phyloP scores from a whole-genome alignment of 2,329 filamentous ascomycete genomes.

The Pleomassaria siparia region DNA sequence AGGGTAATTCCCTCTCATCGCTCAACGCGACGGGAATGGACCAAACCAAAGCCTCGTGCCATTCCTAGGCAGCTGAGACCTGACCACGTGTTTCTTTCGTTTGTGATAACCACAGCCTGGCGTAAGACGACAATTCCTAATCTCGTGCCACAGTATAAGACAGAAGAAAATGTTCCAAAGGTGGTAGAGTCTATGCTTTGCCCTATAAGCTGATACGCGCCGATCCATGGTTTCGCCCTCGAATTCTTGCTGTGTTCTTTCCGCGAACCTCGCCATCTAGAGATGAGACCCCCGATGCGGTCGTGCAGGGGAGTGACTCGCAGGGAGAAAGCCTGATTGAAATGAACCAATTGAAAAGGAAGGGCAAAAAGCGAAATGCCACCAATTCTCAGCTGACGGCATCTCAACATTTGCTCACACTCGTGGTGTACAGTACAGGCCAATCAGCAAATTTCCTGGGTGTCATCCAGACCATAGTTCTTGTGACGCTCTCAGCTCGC shows the following conservation, averaged over 20 bases:
- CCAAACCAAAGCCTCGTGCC: neutral
- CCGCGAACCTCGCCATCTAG: no score
- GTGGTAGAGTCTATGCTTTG: neutral
- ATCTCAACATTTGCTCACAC: neutral
- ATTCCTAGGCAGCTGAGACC: constrained; percentile 11
- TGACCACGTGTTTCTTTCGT: constrained; percentile 6
- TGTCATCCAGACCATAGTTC: neutral
- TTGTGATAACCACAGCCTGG: neutral
- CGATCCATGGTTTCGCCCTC: no score
- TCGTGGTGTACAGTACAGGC: neutral
- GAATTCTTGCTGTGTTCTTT: no score
- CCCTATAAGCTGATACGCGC: no score
- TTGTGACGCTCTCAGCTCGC: neutral
- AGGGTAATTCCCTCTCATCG: neutral
- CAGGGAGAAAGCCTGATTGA: no score
- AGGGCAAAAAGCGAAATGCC: neutral
- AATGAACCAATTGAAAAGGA: no score
- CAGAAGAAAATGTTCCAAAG: neutral
- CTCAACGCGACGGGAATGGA: neutral
- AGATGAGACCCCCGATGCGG: no score
- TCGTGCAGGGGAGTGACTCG: no score
- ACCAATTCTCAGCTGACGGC: neutral
- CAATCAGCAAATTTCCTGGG: neutral
- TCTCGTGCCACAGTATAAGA: neutral
- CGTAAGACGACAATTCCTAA: constrained; percentile 1